Conservation (phyloP, 1,284 basidiomycete species). For the Melampsora abietis-canadensis region DNA sequence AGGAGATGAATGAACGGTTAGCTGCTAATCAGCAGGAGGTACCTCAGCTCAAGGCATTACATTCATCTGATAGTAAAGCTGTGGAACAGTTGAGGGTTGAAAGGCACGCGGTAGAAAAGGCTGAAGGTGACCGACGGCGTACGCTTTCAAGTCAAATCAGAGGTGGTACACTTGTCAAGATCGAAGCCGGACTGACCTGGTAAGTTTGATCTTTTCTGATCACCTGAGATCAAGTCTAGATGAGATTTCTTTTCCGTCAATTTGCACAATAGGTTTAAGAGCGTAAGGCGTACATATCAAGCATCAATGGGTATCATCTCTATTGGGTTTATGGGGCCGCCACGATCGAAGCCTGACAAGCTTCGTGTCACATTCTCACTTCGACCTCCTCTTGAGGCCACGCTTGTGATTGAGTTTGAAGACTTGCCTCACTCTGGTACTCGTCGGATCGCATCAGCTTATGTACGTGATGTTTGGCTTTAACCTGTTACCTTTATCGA, state of each 20-base stretch:
- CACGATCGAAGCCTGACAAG: conserved; percentile 12
- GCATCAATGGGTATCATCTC: conserved; percentile 22
- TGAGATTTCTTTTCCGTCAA: background rate
- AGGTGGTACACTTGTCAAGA: conserved; percentile 20
- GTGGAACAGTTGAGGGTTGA: conserved; percentile 38
- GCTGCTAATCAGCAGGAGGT: conserved; percentile 18
- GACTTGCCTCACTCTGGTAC: conserved; percentile 18
- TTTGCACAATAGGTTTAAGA: conserved; percentile 21
- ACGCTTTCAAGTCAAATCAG: conserved; percentile 25
- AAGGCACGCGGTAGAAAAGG: conserved; percentile 33
- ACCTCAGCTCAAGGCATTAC: conserved; percentile 27
- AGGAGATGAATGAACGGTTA: conserved; percentile 11
- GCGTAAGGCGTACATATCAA: conserved; percentile 14
- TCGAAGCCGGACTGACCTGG: conserved; percentile 22
- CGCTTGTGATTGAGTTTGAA: conserved; percentile 19
- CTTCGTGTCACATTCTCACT: conserved; percentile 35
- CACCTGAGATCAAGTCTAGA: background rate
- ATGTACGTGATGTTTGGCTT: conserved; percentile 9
- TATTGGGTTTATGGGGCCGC: conserved; percentile 15
- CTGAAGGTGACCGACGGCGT: conserved; percentile 31
- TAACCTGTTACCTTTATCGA: background rate
- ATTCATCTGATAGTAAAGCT: conserved; percentile 21
- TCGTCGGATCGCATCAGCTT: conserved; percentile 18
- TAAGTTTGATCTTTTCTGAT: background rate
- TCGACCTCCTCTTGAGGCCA: conserved; percentile 23